These are phyloP conservation scores for Rhizopus delemar DNA, from an alignment of 371 early-diverging fungal genomes.

Conservation along the genomic window DNA sequence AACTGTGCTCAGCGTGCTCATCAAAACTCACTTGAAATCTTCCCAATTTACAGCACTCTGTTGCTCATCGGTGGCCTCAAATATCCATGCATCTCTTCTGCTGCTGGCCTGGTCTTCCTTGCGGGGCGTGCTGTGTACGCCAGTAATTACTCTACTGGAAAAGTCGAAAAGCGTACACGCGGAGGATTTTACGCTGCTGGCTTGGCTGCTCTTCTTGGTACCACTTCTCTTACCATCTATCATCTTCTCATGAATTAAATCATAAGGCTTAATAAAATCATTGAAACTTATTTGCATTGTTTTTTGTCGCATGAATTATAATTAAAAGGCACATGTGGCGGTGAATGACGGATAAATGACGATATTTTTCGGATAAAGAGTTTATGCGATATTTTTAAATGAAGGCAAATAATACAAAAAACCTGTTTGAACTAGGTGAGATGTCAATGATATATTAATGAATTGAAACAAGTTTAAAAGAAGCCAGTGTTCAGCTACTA, in stretches of 20 bases:
- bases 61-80: conserved; percentile 53
- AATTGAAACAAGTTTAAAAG: too few relatives aligned
- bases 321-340: too few relatives aligned
- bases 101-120: conserved; percentile 50
- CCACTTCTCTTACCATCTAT: conserved; percentile 29
- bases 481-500: too few relatives aligned
- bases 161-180: conserved; percentile 48
- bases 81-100: conserved; percentile 56
- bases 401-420: too few relatives aligned
- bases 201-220: conserved; percentile 47
- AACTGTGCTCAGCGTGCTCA: conserved; percentile 75
- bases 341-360: too few relatives aligned
- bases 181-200: conserved; percentile 51
- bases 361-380: too few relatives aligned
- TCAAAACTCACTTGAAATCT: conserved; percentile 50
- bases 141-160: conserved; percentile 57
- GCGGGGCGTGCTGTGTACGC: conserved; percentile 52
- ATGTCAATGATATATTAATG: too few relatives aligned
- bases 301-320: too few relatives aligned
- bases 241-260: conserved; percentile 23
- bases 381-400: too few relatives aligned
- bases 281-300: too few relatives aligned
- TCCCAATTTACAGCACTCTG: conserved; percentile 37
- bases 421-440: too few relatives aligned
- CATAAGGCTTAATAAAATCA: neutral